Percentiles rank a stretch among this genome's conserved stretches.
These are phyloP conservation scores for Arthroderma sp. DNA, from an alignment of 2,329 filamentous ascomycete species.

Conservation along the genomic window DNA sequence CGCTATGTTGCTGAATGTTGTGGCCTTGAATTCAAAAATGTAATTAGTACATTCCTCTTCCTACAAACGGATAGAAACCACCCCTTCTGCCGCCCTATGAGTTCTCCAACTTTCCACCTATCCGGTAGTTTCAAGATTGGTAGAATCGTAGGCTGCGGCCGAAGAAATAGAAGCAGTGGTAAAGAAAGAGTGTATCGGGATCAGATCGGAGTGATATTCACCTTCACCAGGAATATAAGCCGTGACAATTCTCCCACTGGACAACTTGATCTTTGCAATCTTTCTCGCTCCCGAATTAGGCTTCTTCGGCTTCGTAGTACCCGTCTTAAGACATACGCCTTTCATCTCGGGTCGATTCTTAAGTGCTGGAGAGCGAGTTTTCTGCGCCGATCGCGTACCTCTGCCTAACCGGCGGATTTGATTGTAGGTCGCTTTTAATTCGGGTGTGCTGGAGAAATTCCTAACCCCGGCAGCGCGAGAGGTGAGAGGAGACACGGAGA, in stretches of 20 bases:
- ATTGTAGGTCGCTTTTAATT: constrained; percentile 52
- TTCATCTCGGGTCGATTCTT: constrained; percentile 68
- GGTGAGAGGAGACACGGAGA: constrained; percentile 14
- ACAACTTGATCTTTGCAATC: constrained; percentile 80
- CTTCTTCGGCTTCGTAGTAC: constrained; percentile 92
- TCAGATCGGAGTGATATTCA: constrained; percentile 18
- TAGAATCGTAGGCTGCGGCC: background rate
- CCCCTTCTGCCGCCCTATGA: too few relatives aligned
- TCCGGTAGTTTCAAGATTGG: too few relatives aligned
- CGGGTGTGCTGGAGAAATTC: constrained; percentile 46
- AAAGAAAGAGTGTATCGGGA: background rate
- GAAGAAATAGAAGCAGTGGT: constrained; percentile 2
- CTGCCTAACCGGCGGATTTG: constrained; percentile 68
- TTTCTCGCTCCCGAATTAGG: constrained; percentile 97
- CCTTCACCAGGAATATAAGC: constrained; percentile 93
- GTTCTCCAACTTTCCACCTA: too few relatives aligned
- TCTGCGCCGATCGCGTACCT: constrained; percentile 63
- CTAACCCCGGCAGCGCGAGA: constrained; percentile 19
- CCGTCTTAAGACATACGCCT: constrained; percentile 90
- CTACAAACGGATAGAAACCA: background rate
- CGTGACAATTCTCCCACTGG: constrained; percentile 73
- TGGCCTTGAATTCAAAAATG: constrained; percentile 44
- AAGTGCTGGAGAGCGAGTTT: constrained; percentile 78
- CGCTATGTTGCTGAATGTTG: constrained; percentile 97
- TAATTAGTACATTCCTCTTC: too few relatives aligned